Evolutionary conservation across 1,139 yeast species (phyloP).

Genomic region (Taiozyma sp.): DNA sequence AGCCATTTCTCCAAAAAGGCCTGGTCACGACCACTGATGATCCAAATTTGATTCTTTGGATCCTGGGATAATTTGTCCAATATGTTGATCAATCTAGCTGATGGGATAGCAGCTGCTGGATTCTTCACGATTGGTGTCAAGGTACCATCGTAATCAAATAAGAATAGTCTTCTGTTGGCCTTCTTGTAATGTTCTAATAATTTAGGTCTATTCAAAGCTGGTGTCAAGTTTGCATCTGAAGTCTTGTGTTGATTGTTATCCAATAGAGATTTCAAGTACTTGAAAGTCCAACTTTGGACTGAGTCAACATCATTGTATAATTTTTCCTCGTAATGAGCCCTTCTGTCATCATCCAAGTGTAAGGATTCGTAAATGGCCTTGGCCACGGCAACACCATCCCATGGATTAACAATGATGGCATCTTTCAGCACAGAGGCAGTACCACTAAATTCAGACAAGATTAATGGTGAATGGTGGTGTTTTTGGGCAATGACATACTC

Average conservation of each 20-base stretch:
- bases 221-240: constrained; percentile 60
- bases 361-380: constrained; percentile 72
- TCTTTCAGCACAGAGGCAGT: constrained; percentile 76
- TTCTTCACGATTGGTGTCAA: constrained; percentile 92
- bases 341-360: constrained; percentile 39
- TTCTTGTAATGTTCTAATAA: constrained; percentile 52
- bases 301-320: constrained; percentile 67
- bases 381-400: constrained; percentile 95
- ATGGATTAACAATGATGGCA: constrained; percentile 87
- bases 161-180: constrained; percentile 66
- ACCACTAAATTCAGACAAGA: constrained; percentile 91
- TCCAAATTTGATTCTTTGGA: constrained; percentile 86
- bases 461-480: constrained; percentile 63
- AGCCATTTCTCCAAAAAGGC: constrained; percentile 85
- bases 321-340: constrained; percentile 39
- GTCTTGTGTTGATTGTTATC: constrained; percentile 27
- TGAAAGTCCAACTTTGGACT: constrained; percentile 75
- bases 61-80: constrained; percentile 61
- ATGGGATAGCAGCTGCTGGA: constrained; percentile 98
- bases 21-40: constrained; percentile 94
- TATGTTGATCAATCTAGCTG: constrained; percentile 59
- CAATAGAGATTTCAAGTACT: constrained; percentile 51
- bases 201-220: constrained; percentile 73
- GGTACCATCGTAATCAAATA: constrained; percentile 97
- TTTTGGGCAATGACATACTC: constrained; percentile 91